A percentile compares a stretch with the other conserved stretches of the same genome.
phyloP scores from a whole-genome alignment of 768 basidiomycete genomes.

The Termitomyces sp. region DNA sequence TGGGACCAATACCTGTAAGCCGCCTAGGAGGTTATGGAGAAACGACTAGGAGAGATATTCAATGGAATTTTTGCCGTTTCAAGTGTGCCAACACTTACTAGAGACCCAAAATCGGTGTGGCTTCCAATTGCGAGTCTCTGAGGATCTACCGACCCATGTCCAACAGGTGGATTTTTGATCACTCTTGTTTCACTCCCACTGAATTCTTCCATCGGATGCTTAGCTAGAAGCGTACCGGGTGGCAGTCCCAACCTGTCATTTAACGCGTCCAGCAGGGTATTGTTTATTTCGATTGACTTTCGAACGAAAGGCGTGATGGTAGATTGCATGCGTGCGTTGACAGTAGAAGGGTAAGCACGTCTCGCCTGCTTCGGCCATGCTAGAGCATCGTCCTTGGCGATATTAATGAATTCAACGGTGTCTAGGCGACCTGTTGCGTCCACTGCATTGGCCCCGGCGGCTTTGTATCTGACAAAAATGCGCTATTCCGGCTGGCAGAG shows the following conservation, averaged over 20 bases:
- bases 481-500: background rate
- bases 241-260: conserved; percentile 54
- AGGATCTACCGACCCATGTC: conserved; percentile 30
- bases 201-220: conserved; percentile 40
- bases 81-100: conserved; percentile 34
- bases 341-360: conserved; percentile 53
- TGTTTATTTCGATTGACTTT: conserved; percentile 54
- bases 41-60: conserved; percentile 40
- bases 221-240: conserved; percentile 35
- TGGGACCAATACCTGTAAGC: conserved; percentile 64
- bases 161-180: conserved; percentile 42
- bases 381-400: conserved; percentile 65
- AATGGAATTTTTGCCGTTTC: conserved; percentile 19
- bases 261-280: conserved; percentile 48
- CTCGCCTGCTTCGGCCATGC: conserved; percentile 51
- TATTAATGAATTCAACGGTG: conserved; percentile 59
- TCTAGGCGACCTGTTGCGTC: conserved; percentile 58
- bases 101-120: conserved; percentile 70
- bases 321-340: conserved; percentile 43
- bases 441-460: conserved; percentile 56
- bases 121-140: conserved; percentile 41
- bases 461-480: conserved; percentile 47
- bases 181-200: conserved; percentile 58
- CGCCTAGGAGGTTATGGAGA: conserved; percentile 67
- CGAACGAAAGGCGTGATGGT: conserved; percentile 51